Evolutionary conservation across 192 early-diverging fungal genomes (phyloP).

Genomic region (Pilobolus umbonatus): DNA sequence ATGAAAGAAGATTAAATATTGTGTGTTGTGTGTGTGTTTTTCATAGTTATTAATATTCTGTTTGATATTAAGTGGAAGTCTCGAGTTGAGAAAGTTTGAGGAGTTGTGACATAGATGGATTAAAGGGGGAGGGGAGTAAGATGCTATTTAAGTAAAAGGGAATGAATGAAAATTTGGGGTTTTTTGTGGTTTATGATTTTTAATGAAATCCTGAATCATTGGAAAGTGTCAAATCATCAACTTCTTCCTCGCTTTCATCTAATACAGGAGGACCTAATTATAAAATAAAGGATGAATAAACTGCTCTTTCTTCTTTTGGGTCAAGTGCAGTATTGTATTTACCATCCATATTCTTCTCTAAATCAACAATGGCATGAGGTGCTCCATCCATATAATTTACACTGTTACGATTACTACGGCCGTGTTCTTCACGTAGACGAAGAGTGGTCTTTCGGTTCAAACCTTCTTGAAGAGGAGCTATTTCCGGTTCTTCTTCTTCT

Average conservation of each 20-base stretch:
- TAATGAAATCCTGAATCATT: not conserved
- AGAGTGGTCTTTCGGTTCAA: slow-evolving; percentile 19
- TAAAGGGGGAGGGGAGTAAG: too few species aligned
- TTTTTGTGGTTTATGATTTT: too few species aligned
- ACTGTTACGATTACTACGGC: slow-evolving; percentile 45
- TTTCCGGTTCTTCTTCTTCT: not conserved
- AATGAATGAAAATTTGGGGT: too few species aligned
- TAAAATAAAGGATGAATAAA: too few species aligned
- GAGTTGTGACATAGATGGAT: too few species aligned
- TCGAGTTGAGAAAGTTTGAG: too few species aligned
- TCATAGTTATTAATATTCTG: too few species aligned
- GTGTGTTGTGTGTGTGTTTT: too few species aligned
- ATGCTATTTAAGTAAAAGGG: too few species aligned
- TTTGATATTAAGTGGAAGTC: too few species aligned
- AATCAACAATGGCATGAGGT: slow-evolving; percentile 37
- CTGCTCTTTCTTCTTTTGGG: not conserved
- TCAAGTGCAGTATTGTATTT: not conserved
- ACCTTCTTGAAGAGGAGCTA: not conserved
- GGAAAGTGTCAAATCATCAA: slow-evolving; percentile 22
- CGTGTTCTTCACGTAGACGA: slow-evolving; percentile 17
- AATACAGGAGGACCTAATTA: slow-evolving; percentile 15
- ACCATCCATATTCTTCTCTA: slow-evolving; percentile 36
- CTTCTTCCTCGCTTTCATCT: slow-evolving; percentile 31
- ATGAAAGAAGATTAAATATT: too few species aligned
- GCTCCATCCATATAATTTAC: slow-evolving; percentile 39